These are phyloP conservation scores for Aureobasidium sp. DNA, from an alignment of 2,329 filamentous ascomycete genomes.

Conservation along the genomic window DNA sequence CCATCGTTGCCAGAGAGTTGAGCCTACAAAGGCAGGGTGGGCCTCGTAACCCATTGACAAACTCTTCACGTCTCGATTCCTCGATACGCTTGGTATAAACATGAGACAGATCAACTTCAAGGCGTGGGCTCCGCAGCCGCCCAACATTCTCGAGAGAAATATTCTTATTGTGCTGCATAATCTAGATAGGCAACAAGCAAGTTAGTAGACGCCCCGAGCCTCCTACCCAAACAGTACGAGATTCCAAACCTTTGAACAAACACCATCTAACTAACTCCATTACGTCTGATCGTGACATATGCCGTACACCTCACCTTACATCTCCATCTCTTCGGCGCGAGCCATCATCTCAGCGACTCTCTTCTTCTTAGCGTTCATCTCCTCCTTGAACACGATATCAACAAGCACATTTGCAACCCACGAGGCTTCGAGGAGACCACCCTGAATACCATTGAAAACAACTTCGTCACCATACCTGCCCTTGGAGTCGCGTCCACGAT, in stretches of 20 bases:
- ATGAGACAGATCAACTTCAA: too few species aligned
- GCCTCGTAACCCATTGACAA: too few species aligned
- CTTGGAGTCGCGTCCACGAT: slow-evolving; percentile 13
- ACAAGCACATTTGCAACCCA: slow-evolving; percentile 16
- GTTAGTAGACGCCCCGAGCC: not conserved
- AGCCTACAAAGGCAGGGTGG: too few species aligned
- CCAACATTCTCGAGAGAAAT: too few species aligned
- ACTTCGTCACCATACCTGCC: slow-evolving; percentile 15
- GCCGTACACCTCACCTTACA: not conserved
- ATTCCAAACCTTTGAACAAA: not conserved
- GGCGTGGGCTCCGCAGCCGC: too few species aligned
- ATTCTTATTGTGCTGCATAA: too few species aligned
- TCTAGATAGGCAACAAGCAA: not conserved
- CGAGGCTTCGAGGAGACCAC: slow-evolving; percentile 13
- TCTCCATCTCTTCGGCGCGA: not conserved
- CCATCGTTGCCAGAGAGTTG: too few species aligned
- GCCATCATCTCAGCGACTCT: slow-evolving; percentile 10
- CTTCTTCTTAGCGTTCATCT: slow-evolving; percentile 14
- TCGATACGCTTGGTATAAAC: too few species aligned
- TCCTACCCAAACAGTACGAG: not conserved
- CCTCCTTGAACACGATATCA: slow-evolving; percentile 17
- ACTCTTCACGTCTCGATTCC: too few species aligned
- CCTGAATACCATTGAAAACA: slow-evolving; percentile 13
- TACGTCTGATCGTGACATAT: not conserved
- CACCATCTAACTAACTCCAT: not conserved